These are phyloP conservation scores for Boeremia exigua DNA, from an alignment of 2,329 filamentous ascomycete species.

Conservation along the genomic window DNA sequence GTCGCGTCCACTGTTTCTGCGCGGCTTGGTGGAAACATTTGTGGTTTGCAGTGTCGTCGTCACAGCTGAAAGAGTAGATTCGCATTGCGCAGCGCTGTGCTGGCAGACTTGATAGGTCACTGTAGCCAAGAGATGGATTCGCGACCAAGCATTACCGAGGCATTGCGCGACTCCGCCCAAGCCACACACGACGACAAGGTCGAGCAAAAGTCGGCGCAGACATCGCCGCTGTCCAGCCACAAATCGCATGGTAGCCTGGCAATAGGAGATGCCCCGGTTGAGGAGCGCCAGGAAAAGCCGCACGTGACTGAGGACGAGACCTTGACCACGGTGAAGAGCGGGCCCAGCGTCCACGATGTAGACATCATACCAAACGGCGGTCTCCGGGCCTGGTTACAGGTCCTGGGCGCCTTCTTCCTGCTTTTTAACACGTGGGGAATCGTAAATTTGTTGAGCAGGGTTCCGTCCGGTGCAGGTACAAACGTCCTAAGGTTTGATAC, in stretches of 20 bases:
- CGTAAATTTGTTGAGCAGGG: no score
- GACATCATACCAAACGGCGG: conserved; percentile 55
- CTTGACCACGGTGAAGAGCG: conserved; percentile 31
- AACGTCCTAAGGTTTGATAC: no score
- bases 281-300: conserved; percentile 17
- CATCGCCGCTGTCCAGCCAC: conserved; percentile 22
- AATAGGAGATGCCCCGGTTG: conserved; percentile 9
- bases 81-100: no score
- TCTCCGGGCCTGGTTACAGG: conserved; percentile 56
- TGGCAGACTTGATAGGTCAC: neutral
- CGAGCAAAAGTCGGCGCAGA: conserved; percentile 1
- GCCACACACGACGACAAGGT: conserved; percentile 21
- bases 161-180: conserved; percentile 1
- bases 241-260: conserved; percentile 20
- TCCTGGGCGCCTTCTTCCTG: conserved; percentile 55
- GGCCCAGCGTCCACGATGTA: conserved; percentile 49
- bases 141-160: neutral
- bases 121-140: conserved; percentile 4
- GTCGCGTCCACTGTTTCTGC: neutral
- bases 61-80: neutral
- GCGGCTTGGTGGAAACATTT: neutral
- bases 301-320: conserved; percentile 21
- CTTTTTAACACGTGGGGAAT: conserved; percentile 58
- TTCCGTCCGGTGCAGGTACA: no score
- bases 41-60: no score